Base-by-base conservation (phyloP, 1,139 yeast genomes). In the Kodamaea plutei region DNA sequence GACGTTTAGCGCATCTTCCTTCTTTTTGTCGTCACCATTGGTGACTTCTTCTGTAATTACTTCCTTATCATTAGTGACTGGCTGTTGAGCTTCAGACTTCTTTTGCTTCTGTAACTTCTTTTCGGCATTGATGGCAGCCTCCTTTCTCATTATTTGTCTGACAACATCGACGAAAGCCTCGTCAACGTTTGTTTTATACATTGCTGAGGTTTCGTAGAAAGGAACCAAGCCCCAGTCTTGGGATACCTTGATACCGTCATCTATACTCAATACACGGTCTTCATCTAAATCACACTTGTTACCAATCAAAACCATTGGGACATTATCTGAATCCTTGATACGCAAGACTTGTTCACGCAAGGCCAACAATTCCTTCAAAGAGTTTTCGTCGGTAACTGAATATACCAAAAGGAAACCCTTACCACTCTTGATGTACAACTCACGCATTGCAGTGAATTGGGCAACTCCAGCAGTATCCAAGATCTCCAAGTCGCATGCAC, bases 181-280 rank as follows among this genome's bases (percentile, higher is more conserved):
- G 48, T 84, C 94, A 28, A 89, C 94, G 52, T 91, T 89, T 36
- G 88, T 79, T 54, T 85, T 84, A 45, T 84, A 76, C 73, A 88
- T 83, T 23, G 98, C 97, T 43, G 94, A 82, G 5, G 96, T 85
- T 62, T 91, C 97, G 57, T 85, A 85, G 55, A 89, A 91, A 12
- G 96, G 89, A 6, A 83, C 91, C 50, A 80, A 73, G 8, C 93
- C 93, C 88, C 96, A 84, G 32, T 75, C 75, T 45, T 82, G 81
- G 29, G 95, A 89, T 15, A 88, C 80, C 38, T 73, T 73, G 36
- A 83, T 79, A 28, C 95, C 96, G 47, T 87, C 95, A 41, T 79
- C 88, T 33, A 79, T 78, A 38, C 80, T 68, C 30, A 88, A 78
- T 26, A 76, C 84, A 39, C 96, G 72, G 44, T 84, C 91, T 28